Evolutionary conservation across 441 rosid genomes (phyloP), one percentile per base, ranked within the genome.

Genomic region (Flueggea neowawraea): DNA sequence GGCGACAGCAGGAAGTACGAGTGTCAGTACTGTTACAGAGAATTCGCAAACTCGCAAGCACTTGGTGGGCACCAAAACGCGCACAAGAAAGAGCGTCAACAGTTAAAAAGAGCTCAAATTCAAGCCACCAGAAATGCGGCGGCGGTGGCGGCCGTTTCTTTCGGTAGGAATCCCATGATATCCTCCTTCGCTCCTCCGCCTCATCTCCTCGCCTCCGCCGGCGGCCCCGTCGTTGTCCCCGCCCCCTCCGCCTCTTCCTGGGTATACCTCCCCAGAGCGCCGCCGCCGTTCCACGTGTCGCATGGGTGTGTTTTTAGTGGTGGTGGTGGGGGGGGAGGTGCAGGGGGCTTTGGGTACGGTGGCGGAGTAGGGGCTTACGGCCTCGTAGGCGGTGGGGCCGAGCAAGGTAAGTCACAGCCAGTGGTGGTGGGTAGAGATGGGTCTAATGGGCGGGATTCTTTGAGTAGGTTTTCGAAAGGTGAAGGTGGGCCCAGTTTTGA

Each of bases 21-120:
- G 93, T 94, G 98, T 59, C 98, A 94, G 68, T 94, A 94, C 71
- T 94, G 98, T 54, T 82, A 80, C 68, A 71, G 98, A 13, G 96
- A 87, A 74, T 94, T 94, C 72, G 96, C 95, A 59, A 94, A 90
- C 76, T 94, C 98, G 5, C 98, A 94, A 63, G 98, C 98, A n/a
- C 83, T 94, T 3, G 98, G 98, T 0, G 98, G 98, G 66, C 98
- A 94, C 75, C 98, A 94, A 69, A 94, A 94, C 89, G 98, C 98
- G 3, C 98, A 94, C 78, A 94, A 94, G 75, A 94, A 89, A 73
- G 98, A 94, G 68, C 74, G 98, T 54, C 98, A 94, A 67, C 98
- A 89, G 61, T 85, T 87, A 57, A 93, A 93, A 69, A 83, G 97
- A 8, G 95, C 96, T 22, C 98, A 93, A 73, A 75, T 92, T 69